phyloP scores from a whole-genome alignment of 495 filamentous ascomycete genomes.

The Penicillium roqueforti region DNA sequence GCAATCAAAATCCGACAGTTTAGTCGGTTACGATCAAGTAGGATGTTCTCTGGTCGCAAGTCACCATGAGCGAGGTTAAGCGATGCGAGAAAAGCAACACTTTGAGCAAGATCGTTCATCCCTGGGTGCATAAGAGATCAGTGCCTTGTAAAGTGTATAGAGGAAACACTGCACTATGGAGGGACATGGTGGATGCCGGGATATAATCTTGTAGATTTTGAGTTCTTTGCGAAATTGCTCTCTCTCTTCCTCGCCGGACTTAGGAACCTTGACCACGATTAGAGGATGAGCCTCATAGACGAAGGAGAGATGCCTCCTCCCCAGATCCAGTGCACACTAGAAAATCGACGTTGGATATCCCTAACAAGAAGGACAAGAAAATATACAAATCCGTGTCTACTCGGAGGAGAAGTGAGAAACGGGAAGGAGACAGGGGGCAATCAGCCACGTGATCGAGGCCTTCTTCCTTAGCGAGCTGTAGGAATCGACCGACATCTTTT shows the following conservation, averaged over 20 bases:
- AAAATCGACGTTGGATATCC: slow-evolving; percentile 23
- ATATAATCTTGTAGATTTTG: slow-evolving; percentile 27
- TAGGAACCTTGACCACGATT: slow-evolving; percentile 36
- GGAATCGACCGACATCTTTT: too few relatives aligned
- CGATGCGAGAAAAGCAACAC: slow-evolving; percentile 36
- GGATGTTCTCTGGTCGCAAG: slow-evolving; percentile 30
- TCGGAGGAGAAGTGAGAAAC: too few relatives aligned
- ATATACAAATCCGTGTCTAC: too few relatives aligned
- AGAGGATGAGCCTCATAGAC: slow-evolving; percentile 33
- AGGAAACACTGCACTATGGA: slow-evolving; percentile 32
- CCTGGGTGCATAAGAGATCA: too few relatives aligned
- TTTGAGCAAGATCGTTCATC: slow-evolving; percentile 38
- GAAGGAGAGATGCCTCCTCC: slow-evolving; percentile 29
- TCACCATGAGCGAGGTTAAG: slow-evolving; percentile 35
- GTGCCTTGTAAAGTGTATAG: too few relatives aligned
- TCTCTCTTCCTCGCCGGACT: slow-evolving; percentile 25
- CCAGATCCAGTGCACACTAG: slow-evolving; percentile 30
- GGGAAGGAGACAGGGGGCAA: too few relatives aligned
- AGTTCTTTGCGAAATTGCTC: slow-evolving; percentile 31
- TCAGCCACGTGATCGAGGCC: too few relatives aligned
- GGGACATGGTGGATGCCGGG: slow-evolving; percentile 22
- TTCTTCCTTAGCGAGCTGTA: too few relatives aligned
- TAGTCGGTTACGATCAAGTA: slow-evolving; percentile 26
- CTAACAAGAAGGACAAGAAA: slow-evolving; percentile 16
- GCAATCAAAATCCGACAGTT: slow-evolving; percentile 32